These are phyloP conservation scores for Hirsutella thompsonii DNA, from an alignment of 2,329 filamentous ascomycete genomes.

Conservation along the genomic window DNA sequence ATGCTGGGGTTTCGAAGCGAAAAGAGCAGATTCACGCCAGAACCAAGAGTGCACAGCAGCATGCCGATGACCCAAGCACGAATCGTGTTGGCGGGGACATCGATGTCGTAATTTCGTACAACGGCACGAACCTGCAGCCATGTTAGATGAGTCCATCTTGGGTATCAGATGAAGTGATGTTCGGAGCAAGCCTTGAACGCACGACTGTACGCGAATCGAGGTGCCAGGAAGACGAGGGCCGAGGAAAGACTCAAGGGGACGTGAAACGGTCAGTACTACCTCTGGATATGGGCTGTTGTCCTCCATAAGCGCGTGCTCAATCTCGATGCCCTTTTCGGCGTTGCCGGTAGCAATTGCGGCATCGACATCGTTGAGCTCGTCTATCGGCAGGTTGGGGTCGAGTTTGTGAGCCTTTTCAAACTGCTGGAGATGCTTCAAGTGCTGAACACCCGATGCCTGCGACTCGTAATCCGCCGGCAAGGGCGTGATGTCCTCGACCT, in stretches of 20 bases:
- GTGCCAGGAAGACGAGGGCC: not conserved
- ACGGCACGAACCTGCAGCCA: conserved; percentile 44
- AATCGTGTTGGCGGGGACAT: conserved; percentile 50
- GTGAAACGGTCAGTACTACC: conserved; percentile 23
- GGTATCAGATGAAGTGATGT: no score
- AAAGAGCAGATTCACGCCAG: conserved; percentile 48
- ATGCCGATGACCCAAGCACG: conserved; percentile 52
- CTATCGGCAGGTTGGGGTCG: conserved; percentile 53
- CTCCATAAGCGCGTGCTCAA: conserved; percentile 45
- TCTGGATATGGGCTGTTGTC: conserved; percentile 58
- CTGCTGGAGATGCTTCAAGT: conserved; percentile 34
- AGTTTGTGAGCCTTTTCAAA: conserved; percentile 49
- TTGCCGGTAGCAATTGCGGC: conserved; percentile 40
- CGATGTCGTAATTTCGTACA: conserved; percentile 51
- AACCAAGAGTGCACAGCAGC: conserved; percentile 48
- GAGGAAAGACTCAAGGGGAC: not conserved
- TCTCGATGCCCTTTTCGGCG: conserved; percentile 40
- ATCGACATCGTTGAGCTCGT: conserved; percentile 47
- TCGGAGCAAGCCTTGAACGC: no score
- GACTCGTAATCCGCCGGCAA: conserved; percentile 25
- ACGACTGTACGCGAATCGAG: no score
- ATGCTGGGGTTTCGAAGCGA: conserved; percentile 46
- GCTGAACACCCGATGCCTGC: conserved; percentile 26
- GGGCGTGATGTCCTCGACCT: conserved; percentile 31
- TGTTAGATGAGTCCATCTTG: not conserved